A percentile compares a stretch with the other conserved stretches of the same genome.
These are phyloP conservation scores for Alisma plantagoaquatica DNA, from an alignment of 106 monocot genomes.

Conservation along the genomic window DNA sequence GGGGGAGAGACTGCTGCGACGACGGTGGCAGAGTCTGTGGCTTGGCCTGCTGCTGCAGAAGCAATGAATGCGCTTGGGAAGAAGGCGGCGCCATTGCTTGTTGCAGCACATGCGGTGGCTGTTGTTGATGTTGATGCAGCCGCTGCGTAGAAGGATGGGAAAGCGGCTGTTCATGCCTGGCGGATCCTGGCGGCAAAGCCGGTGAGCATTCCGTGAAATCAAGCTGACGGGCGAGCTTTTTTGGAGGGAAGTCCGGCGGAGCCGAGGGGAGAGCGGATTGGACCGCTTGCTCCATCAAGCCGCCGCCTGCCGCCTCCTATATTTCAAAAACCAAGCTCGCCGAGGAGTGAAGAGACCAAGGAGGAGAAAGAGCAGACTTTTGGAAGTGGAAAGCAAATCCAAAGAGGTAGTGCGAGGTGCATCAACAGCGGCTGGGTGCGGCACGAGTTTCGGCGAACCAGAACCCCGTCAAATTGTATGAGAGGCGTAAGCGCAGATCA, in stretches of 20 bases:
- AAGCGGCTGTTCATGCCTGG: not conserved
- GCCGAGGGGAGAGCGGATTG: conserved; percentile 3
- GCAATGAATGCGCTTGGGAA: too few relatives aligned
- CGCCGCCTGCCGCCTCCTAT: not conserved
- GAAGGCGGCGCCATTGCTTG: not conserved
- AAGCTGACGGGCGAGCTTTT: conserved; percentile 43
- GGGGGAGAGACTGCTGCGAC: conserved; percentile 1
- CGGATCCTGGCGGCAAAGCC: not conserved
- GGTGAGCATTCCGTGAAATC: conserved; percentile 30
- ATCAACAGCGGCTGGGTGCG: not conserved
- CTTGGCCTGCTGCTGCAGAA: not conserved
- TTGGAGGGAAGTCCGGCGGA: conserved; percentile 29
- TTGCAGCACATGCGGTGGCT: not conserved
- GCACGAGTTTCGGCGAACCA: not conserved
- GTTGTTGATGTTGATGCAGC: not conserved
- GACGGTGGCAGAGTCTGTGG: not conserved
- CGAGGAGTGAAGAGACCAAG: not conserved
- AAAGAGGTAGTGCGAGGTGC: too few relatives aligned
- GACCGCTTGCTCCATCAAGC: not conserved
- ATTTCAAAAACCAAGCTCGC: not conserved
- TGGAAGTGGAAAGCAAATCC: too few relatives aligned
- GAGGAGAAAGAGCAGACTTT: too few relatives aligned
- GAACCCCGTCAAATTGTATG: not conserved
- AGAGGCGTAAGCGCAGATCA: not conserved
- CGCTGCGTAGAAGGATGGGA: not conserved